Percentiles rank a stretch among this genome's conserved stretches.
phyloP scores from a whole-genome alignment of 1,139 yeast species.

The Lizanozyma gosingica region DNA sequence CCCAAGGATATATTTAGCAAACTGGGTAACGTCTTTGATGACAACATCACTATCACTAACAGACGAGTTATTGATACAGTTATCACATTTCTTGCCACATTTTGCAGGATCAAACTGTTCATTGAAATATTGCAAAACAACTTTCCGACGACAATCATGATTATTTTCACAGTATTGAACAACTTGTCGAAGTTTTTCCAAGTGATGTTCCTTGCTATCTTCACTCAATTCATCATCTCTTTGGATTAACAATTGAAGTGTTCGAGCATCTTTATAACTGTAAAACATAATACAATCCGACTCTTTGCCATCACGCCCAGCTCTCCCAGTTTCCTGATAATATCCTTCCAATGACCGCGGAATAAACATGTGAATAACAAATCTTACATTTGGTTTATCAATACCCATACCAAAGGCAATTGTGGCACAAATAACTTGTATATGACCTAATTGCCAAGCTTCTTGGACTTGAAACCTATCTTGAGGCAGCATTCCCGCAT shows the following conservation, averaged over 20 bases:
- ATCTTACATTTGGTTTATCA: slow-evolving; percentile 91
- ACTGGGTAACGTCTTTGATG: slow-evolving; percentile 60
- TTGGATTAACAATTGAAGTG: slow-evolving; percentile 67
- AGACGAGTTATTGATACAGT: slow-evolving; percentile 51
- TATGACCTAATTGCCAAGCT: slow-evolving; percentile 68
- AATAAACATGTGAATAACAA: slow-evolving; percentile 80
- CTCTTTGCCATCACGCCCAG: slow-evolving; percentile 85
- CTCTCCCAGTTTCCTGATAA: slow-evolving; percentile 98
- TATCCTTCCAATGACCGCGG: slow-evolving; percentile 93
- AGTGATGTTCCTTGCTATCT: slow-evolving; percentile 67
- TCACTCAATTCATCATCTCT: slow-evolving; percentile 61
- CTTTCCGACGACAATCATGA: slow-evolving; percentile 83
- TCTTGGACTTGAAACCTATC: slow-evolving; percentile 64
- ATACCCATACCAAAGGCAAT: slow-evolving; percentile 99
- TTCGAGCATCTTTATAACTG: slow-evolving; percentile 66
- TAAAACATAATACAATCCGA: slow-evolving; percentile 82
- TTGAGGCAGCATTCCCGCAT: slow-evolving; percentile 86
- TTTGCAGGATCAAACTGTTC: slow-evolving; percentile 63
- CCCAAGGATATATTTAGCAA: slow-evolving; percentile 50
- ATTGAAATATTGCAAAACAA: slow-evolving; percentile 82
- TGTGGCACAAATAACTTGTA: slow-evolving; percentile 87
- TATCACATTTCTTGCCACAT: slow-evolving; percentile 78
- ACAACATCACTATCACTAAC: slow-evolving; percentile 22
- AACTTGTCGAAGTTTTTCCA: slow-evolving; percentile 71
- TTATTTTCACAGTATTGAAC: slow-evolving; percentile 87